Conservation (phyloP, 352 stramenopile species). For the Phytopythium ostracodes region DNA sequence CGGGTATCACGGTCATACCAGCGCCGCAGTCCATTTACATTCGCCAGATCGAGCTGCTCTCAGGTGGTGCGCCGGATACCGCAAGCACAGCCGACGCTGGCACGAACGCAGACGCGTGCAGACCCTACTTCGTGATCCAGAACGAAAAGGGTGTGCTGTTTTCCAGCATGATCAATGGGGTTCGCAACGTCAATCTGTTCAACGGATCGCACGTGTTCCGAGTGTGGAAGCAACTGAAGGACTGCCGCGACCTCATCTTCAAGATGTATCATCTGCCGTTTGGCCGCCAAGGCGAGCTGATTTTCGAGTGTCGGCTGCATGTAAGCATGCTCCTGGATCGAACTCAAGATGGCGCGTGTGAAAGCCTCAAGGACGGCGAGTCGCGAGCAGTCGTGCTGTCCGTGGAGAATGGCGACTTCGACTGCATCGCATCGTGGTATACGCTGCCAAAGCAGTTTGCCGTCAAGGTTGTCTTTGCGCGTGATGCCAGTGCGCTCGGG, state of each 20-base stretch:
- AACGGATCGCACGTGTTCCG: conserved; percentile 55
- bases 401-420: conserved; percentile 74
- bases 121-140: conserved; percentile 85
- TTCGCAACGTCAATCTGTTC: conserved; percentile 60
- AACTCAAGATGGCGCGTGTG: conserved; percentile 16
- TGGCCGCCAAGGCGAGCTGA: conserved; percentile 72
- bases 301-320: conserved; percentile 74
- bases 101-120: conserved; percentile 24
- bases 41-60: conserved; percentile 65
- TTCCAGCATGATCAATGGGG: conserved; percentile 82
- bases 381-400: conserved; percentile 16
- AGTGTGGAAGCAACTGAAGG: conserved; percentile 53
- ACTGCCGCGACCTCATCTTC: conserved; percentile 65
- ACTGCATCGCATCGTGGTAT: conserved; percentile 73
- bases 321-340: conserved; percentile 68
- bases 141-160: conserved; percentile 85
- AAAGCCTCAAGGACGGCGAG: neutral
- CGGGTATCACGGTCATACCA: conserved; percentile 65
- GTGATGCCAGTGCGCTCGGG: conserved; percentile 48
- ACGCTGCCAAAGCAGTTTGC: conserved; percentile 63
- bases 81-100: conserved; percentile 12
- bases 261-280: conserved; percentile 90
- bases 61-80: neutral
- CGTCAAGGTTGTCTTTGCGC: conserved; percentile 50
- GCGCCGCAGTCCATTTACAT: conserved; percentile 72